Evolutionary conservation across 495 filamentous ascomycete genomes (phyloP).

Genomic region (Pyronema domesticum): DNA sequence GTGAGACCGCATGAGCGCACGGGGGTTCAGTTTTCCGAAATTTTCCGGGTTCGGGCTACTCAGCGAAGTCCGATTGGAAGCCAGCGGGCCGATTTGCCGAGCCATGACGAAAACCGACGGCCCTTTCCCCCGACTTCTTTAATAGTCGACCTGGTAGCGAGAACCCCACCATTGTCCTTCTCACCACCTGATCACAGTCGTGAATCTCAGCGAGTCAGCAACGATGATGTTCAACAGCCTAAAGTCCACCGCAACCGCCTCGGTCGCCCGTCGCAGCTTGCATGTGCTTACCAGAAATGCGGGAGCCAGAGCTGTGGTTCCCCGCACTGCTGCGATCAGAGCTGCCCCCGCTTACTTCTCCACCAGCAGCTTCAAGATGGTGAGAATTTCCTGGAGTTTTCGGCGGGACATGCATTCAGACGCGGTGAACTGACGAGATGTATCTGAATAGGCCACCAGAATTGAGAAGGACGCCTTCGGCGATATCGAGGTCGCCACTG

Average conservation of each 20-base stretch:
- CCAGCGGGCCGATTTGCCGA: not conserved
- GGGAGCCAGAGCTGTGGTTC: not conserved
- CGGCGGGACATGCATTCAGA: not conserved
- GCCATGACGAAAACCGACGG: not conserved
- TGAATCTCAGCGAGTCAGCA: not conserved
- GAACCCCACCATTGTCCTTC: not conserved
- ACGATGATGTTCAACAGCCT: not conserved
- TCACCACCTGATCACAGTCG: not conserved
- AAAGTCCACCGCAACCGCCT: not conserved
- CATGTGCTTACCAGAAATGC: not conserved
- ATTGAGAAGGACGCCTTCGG: slow-evolving; percentile 95
- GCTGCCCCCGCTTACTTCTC: slow-evolving; percentile 8
- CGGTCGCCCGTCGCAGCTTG: not conserved
- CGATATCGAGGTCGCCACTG: slow-evolving; percentile 74
- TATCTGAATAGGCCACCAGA: slow-evolving; percentile 30
- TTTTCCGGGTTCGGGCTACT: not conserved
- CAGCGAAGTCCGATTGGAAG: not conserved
- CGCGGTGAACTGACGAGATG: not conserved
- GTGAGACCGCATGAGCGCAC: not conserved
- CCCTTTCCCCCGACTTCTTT: not conserved
- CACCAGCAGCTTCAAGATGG: slow-evolving; percentile 16
- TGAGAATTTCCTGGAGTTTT: slow-evolving; percentile 3
- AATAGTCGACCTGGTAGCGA: not conserved
- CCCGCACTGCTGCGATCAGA: not conserved
- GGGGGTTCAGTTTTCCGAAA: not conserved